Evolutionary conservation across 2,329 filamentous ascomycete species (phyloP), one percentile per base, ranked within the genome.

Genomic region (Penicillium rolfsii): DNA sequence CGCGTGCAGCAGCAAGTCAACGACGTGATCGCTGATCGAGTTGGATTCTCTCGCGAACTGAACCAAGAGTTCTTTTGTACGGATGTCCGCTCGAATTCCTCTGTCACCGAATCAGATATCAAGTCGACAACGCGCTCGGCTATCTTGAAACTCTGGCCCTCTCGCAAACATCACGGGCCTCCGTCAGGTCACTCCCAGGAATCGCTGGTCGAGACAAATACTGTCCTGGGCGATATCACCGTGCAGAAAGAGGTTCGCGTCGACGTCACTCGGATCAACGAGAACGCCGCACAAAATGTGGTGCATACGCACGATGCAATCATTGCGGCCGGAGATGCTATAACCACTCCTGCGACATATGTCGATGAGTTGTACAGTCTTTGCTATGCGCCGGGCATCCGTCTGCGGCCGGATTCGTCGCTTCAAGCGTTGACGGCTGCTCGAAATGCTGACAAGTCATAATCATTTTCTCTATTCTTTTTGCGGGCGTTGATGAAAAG

Each of bases 1-100:
- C 87, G 85, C 65, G 79, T 84, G 7, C 87, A 88, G 60, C 89
- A 91, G 73, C 83, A 88, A 63, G 82, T 85, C 0, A 84, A 87
- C 66, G 79, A 82, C 30, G 81, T 81, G 61, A 80, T 82, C 35
- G 76, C 80, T 0, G 84, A 86, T 64, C 82, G 87, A 48, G 80
- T 85, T 4, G 82, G 81, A 2, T 91, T 91, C 67, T 81, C 83
- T 1, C 82, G 85, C 59, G 82, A 82, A 35, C 81, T 89, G 2
- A 84, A 87, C 67, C 82, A 84, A 62, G 88, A 90, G 63, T 82
- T 90, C 59, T 82, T 82, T 14, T 82, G 73, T 59, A 75, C 72
- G 11, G 72, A 73, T 19, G 65, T 67, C 1, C 69, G 68, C 16
- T 69, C 71, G 3, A 69, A 56, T 57, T 67, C 71, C 6, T 52